A percentile compares a stretch with the other conserved stretches of the same genome.
phyloP scores from a whole-genome alignment of 805 yeast genomes.

The Candida sonorensis region DNA sequence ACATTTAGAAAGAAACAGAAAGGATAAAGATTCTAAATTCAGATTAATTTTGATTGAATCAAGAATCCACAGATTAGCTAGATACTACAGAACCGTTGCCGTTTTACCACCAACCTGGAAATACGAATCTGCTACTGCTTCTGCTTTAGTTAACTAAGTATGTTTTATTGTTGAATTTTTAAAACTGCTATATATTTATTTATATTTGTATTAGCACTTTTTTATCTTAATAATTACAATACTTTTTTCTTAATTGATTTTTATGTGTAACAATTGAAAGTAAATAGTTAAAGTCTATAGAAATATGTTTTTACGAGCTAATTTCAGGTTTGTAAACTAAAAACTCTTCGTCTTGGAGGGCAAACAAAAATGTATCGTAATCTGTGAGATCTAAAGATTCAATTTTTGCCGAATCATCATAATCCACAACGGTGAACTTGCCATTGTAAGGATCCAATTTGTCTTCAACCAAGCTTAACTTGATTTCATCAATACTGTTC shows the following conservation, averaged over 20 bases:
- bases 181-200: conserved; percentile 13
- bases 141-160: conserved; percentile 95
- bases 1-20: conserved; percentile 99
- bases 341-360: conserved; percentile 32
- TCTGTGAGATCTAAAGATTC: conserved; percentile 31
- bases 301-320: no score
- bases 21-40: conserved; percentile 99
- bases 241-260: no score
- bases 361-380: conserved; percentile 36
- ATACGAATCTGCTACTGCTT: conserved; percentile 99
- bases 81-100: conserved; percentile 99
- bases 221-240: conserved; percentile 2
- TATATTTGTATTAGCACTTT: conserved; percentile 1
- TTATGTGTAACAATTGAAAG: no score
- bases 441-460: conserved; percentile 16
- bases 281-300: no score
- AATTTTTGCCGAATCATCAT: conserved; percentile 23
- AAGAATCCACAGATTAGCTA: conserved; percentile 99
- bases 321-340: conserved; percentile 14
- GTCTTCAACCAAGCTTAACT: conserved; percentile 37
- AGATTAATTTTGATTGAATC: conserved; percentile 99
- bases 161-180: conserved; percentile 4
- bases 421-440: conserved; percentile 13
- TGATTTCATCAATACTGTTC: conserved; percentile 22
- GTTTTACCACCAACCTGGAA: conserved; percentile 99